phyloP scores from a whole-genome alignment of 1,284 basidiomycete species.

The Moesziomyces sp. region DNA sequence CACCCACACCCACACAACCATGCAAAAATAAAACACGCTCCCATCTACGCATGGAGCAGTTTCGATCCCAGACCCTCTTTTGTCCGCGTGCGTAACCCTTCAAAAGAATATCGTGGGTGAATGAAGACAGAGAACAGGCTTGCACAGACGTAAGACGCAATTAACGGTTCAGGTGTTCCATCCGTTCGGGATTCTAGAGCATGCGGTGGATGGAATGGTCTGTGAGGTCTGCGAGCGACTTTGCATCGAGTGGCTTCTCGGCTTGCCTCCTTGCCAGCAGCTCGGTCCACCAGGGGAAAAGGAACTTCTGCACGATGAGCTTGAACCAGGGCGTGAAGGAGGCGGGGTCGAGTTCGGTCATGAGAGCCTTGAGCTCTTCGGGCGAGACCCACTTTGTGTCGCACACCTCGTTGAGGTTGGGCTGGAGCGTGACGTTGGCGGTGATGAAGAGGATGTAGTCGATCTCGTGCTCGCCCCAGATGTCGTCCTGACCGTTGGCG shows the following conservation, averaged over 20 bases:
- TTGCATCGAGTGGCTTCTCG: conserved; percentile 54
- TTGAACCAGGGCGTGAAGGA: conserved; percentile 99
- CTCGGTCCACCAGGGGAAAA: conserved; percentile 98
- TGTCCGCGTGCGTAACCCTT: background rate
- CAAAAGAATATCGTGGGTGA: too few relatives aligned
- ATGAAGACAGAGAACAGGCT: background rate
- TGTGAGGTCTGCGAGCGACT: conserved; percentile 49
- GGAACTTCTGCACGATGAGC: conserved; percentile 93
- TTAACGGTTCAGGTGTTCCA: background rate
- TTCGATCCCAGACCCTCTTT: conserved; percentile 21
- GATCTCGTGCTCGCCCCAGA: conserved; percentile 99
- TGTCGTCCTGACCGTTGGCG: conserved; percentile 77
- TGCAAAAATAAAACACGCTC: conserved; percentile 41
- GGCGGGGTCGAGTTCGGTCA: conserved; percentile 77
- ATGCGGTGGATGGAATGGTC: conserved; percentile 65
- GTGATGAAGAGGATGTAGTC: conserved; percentile 98
- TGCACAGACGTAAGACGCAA: background rate
- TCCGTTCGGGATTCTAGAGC: conserved; percentile 29
- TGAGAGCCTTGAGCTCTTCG: conserved; percentile 88
- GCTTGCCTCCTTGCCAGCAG: conserved; percentile 73
- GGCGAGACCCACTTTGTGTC: conserved; percentile 92
- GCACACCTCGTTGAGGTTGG: conserved; percentile 91
- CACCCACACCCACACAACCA: conserved; percentile 13
- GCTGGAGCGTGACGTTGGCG: conserved; percentile 82
- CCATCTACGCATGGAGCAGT: conserved; percentile 31